These are phyloP conservation scores for Cytospora chrysosperma DNA, from an alignment of 2,329 filamentous ascomycete species.

Conservation along the genomic window DNA sequence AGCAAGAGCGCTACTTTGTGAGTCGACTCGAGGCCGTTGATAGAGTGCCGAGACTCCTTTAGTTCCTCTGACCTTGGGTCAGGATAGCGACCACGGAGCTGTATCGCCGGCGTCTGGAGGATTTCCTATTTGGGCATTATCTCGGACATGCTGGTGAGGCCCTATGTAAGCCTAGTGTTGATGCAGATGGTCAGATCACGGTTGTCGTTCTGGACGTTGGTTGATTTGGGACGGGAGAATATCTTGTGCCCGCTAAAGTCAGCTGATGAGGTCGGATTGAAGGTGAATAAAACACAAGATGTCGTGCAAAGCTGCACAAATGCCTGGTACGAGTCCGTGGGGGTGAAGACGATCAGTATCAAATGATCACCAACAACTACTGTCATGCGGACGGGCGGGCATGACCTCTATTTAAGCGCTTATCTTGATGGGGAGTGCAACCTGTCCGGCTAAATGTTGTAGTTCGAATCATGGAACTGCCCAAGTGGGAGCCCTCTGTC, in stretches of 20 bases:
- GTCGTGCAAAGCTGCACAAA: neutral
- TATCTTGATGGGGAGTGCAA: slow-evolving; percentile 1
- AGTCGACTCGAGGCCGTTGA: slow-evolving; percentile 2
- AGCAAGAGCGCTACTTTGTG: neutral
- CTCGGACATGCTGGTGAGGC: neutral
- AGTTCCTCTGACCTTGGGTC: neutral
- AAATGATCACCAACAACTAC: slow-evolving; percentile 9
- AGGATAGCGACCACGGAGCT: slow-evolving; percentile 20
- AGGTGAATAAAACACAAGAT: neutral
- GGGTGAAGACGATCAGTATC: slow-evolving; percentile 21
- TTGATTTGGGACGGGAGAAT: neutral
- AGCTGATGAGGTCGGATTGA: neutral
- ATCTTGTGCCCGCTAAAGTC: neutral
- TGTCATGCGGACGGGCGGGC: slow-evolving; percentile 13
- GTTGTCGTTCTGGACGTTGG: neutral
- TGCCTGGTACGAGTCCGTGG: neutral
- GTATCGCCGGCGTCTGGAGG: slow-evolving; percentile 17
- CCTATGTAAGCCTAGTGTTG: neutral
- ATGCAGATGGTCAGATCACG: neutral
- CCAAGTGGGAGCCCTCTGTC: too few species aligned
- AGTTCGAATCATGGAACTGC: slow-evolving; percentile 13
- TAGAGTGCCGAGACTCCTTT: slow-evolving; percentile 15
- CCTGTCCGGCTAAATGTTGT: neutral
- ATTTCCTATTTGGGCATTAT: slow-evolving; percentile 21
- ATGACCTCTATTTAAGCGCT: slow-evolving; percentile 21